These are phyloP conservation scores for Fonsecaea monophora DNA, from an alignment of 2,329 filamentous ascomycete species.

Conservation along the genomic window DNA sequence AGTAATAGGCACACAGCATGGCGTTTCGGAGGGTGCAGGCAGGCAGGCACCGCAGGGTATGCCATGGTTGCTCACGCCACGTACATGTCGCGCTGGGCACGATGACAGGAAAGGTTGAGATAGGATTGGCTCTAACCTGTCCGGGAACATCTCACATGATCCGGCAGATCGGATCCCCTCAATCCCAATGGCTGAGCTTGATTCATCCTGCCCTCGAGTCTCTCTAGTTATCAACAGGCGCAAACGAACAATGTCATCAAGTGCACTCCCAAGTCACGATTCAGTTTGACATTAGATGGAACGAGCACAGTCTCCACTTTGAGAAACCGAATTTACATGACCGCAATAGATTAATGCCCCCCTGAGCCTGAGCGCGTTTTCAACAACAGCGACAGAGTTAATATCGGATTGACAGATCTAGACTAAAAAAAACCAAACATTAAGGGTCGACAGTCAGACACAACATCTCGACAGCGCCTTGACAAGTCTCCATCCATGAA, in stretches of 20 bases:
- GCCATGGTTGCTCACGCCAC: background rate
- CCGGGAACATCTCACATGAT: constrained; percentile 25
- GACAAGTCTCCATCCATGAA: no score
- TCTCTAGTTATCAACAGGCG: background rate
- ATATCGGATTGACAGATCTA: no score
- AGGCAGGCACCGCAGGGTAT: background rate
- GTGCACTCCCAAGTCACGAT: background rate
- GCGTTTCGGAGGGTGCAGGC: constrained; percentile 26
- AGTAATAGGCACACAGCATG: constrained; percentile 20
- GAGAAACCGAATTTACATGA: background rate
- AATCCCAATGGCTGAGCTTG: constrained; percentile 29
- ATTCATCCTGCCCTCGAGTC: constrained; percentile 18
- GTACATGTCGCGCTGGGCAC: constrained; percentile 2
- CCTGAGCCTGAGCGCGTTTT: no score
- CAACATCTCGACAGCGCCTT: background rate
- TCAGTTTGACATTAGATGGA: background rate
- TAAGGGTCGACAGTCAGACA: no score
- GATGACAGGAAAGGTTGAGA: constrained; percentile 19
- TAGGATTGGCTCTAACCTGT: constrained; percentile 29
- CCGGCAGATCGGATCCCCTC: constrained; percentile 17
- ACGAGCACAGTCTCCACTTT: background rate
- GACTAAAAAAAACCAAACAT: no score
- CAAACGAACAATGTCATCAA: background rate
- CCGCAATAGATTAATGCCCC: no score
- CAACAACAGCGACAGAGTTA: no score